Evolutionary conservation across 2,329 filamentous ascomycete genomes (phyloP).

Genomic region (Venturia oleaginea): DNA sequence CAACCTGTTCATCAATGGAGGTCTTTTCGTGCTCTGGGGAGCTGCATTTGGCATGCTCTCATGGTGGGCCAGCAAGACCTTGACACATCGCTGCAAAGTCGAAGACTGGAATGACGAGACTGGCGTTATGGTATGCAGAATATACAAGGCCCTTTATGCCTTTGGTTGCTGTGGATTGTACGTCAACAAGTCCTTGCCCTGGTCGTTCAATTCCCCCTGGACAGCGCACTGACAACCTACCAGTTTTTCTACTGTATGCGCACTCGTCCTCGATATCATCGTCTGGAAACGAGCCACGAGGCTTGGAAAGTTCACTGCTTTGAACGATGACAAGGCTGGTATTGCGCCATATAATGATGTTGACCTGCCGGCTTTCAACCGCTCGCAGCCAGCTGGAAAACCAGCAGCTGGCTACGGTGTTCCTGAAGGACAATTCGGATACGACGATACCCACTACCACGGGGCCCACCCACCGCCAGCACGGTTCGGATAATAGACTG

Average conservation of each 20-base stretch:
- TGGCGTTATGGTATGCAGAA: constrained; percentile 47
- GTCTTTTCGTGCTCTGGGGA: constrained; percentile 43
- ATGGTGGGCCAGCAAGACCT: constrained; percentile 45
- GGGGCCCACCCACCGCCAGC: constrained; percentile 2
- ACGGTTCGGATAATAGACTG: not conserved
- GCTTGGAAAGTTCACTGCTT: constrained; percentile 40
- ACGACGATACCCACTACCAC: constrained; percentile 18
- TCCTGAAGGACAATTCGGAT: constrained; percentile 34
- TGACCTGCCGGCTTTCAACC: constrained; percentile 17
- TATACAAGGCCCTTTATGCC: constrained; percentile 52
- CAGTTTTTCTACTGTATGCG: constrained; percentile 37
- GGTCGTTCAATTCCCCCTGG: not conserved
- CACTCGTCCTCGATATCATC: constrained; percentile 42
- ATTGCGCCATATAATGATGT: constrained; percentile 17
- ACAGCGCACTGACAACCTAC: not conserved
- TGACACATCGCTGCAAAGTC: constrained; percentile 41
- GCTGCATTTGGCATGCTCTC: constrained; percentile 43
- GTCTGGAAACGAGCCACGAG: constrained; percentile 36
- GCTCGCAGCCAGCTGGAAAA: constrained; percentile 22
- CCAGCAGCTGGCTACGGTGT: constrained; percentile 30
- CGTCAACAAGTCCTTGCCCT: constrained; percentile 17
- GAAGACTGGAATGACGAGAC: constrained; percentile 45
- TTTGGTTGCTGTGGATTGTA: constrained; percentile 43
- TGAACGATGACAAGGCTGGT: constrained; percentile 30
- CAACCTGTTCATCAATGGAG: constrained; percentile 41